Base-by-base conservation (phyloP, 176 grass and related monocot genomes). In the Aechmea fasciata region DNA sequence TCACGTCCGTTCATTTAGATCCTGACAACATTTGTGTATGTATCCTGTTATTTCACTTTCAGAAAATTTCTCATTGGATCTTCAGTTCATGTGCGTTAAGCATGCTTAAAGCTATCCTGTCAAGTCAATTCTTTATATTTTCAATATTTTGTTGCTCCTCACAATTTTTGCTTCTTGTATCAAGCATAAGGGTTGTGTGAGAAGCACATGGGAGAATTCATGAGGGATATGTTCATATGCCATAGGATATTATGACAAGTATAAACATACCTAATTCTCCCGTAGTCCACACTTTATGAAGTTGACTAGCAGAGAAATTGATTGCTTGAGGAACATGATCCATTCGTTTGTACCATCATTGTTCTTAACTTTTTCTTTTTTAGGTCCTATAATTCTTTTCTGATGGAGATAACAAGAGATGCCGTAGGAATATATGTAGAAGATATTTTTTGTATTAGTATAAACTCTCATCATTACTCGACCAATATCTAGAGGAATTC, bases 111-210 rank as follows among this genome's bases (percentile, higher is more conserved):
- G 19, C 55, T 33, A 3, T 33, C 13, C 2, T 59, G 55, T 14
- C 5, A 9, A 59, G 19, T 59, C n/a, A 20, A 59, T 19, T 59
- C 8, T 14, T 59, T 59, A 19, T 17, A 20, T 14, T 17, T 18
- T 59, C 55, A 15, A 18, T 9, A 61, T 61, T 10, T n/a, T 18
- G 17, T 22, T 19, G 10, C 55, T 61, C 20, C 5, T 61, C 17
- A 9, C 55, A 61, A 18, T 61, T 22, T 19, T 10, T 19, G 13
- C 20, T 14, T 61, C n/a, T 61, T 61, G n/a, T 61, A 2, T 19
- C 55, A 61, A 61, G 55, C 55, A 61, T 61, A 41, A 41, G 55
- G 54, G 15, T 59, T 59, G 54, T n/a, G 55, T 20, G 55, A 61
- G 20, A 61, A 61, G 2, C 17, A 61, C 8, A 11, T 22, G 55